These are phyloP conservation scores for Eragrostis tef DNA, from an alignment of 202 grass and related monocot genomes.

Conservation along the genomic window DNA sequence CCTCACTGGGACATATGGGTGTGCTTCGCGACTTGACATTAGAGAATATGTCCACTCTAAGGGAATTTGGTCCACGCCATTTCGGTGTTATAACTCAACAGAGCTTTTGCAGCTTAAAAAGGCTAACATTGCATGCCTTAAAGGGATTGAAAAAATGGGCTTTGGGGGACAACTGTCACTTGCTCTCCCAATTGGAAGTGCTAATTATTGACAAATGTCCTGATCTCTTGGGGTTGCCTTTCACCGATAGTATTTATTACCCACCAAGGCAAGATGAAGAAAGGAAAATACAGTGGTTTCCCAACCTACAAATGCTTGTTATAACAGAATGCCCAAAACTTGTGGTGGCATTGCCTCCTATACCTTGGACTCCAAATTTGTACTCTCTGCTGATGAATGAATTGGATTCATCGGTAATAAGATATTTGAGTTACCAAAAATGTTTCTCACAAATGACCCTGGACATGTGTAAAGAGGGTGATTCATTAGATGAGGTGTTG, in stretches of 20 bases:
- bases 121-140: neutral
- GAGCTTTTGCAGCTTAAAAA: neutral
- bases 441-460: too few species aligned
- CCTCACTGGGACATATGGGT: neutral
- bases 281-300: neutral
- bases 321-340: neutral
- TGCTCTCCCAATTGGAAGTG: neutral
- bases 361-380: neutral
- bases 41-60: neutral
- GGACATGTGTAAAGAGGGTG: too few species aligned
- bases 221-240: neutral
- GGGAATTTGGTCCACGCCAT: neutral
- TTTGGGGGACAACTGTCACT: neutral
- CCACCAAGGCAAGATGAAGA: neutral
- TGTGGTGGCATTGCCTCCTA: neutral
- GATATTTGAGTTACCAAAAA: too few species aligned
- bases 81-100: neutral
- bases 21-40: neutral
- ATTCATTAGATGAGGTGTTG: accelerated
- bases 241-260: neutral
- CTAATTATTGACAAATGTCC: slow-evolving; percentile 6
- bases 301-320: accelerated
- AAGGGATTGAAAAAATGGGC: slow-evolving; percentile 14
- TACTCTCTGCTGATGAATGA: accelerated
- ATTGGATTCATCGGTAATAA: neutral